Conservation (phyloP, 208 protist species). For the Vickermania ingenoplastis region DNA sequence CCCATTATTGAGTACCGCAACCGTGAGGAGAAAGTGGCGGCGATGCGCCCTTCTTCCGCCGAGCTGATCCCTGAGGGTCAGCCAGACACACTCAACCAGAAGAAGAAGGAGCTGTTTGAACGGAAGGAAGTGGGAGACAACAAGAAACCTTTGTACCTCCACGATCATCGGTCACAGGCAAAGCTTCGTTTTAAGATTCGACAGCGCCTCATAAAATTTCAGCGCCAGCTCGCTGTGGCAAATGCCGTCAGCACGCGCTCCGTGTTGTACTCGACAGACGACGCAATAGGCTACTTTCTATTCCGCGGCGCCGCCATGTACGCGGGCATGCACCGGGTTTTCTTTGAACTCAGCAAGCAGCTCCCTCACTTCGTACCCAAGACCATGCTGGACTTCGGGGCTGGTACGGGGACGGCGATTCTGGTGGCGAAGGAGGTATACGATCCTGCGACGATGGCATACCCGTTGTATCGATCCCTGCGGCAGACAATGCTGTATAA, state of each 20-base stretch:
- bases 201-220: conserved; percentile 78
- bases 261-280: conserved; percentile 72
- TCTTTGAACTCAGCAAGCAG: conserved; percentile 82
- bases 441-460: conserved; percentile 71
- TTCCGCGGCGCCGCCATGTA: conserved; percentile 85
- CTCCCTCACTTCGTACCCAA: conserved; percentile 83
- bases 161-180: conserved; percentile 72
- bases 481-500: conserved; percentile 79
- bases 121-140: conserved; percentile 66
- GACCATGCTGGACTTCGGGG: conserved; percentile 82
- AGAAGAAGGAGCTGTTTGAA: conserved; percentile 84
- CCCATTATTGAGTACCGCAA: conserved; percentile 86
- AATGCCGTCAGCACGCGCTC: conserved; percentile 74
- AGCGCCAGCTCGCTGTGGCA: conserved; percentile 68
- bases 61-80: conserved; percentile 79
- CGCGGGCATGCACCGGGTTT: conserved; percentile 78
- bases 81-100: conserved; percentile 82
- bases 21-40: conserved; percentile 42
- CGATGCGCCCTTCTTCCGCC: conserved; percentile 28
- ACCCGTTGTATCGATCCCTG: conserved; percentile 76
- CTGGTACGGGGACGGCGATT: conserved; percentile 76
- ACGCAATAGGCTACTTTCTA: conserved; percentile 84
- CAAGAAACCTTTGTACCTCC: conserved; percentile 47
- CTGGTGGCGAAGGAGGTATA: conserved; percentile 85
- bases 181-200: conserved; percentile 80